A percentile compares a stretch with the other conserved stretches of the same genome.
Evolutionary conservation across 2,329 filamentous ascomycete species (phyloP).

Genomic region (Botrytis byssoidea): DNA sequence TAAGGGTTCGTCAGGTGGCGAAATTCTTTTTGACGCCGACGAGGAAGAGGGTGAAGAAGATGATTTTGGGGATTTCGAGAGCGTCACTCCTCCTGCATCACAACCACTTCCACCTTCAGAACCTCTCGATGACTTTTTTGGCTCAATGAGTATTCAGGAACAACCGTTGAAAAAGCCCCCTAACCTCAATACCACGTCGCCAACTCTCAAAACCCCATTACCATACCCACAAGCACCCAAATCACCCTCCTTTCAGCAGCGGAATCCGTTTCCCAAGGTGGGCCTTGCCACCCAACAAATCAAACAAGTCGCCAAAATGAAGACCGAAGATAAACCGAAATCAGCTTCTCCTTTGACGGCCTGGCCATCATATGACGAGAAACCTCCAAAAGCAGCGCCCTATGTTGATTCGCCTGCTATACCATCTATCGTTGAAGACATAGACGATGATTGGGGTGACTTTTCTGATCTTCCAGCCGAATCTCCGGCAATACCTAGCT

Average conservation of each 20-base stretch:
- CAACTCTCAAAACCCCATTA: constrained; percentile 32
- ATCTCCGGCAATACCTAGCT: constrained; percentile 25
- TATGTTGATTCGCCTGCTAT: constrained; percentile 34
- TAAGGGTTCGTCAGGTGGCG: constrained; percentile 29
- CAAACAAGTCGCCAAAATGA: constrained; percentile 36
- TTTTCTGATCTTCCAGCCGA: constrained; percentile 46
- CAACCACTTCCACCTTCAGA: constrained; percentile 23
- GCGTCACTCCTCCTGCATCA: constrained; percentile 43
- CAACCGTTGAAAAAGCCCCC: constrained; percentile 36
- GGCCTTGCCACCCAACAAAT: constrained; percentile 45
- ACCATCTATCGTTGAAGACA: constrained; percentile 35
- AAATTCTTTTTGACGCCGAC: constrained; percentile 42
- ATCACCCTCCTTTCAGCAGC: constrained; percentile 53
- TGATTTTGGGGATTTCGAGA: constrained; percentile 68
- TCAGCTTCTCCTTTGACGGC: constrained; percentile 36
- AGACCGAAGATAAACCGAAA: constrained; percentile 39
- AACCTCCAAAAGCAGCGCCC: constrained; percentile 26
- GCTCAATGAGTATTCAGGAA: constrained; percentile 33
- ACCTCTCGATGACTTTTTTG: constrained; percentile 39
- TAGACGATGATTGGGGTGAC: constrained; percentile 54
- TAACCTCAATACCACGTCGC: constrained; percentile 41
- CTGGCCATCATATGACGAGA: constrained; percentile 35
- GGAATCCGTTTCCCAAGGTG: constrained; percentile 53
- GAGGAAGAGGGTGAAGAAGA: constrained; percentile 52
- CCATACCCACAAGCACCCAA: constrained; percentile 50